Base-by-base conservation (phyloP, 306 rosid species). In the Vigna reflexopilosa region DNA sequence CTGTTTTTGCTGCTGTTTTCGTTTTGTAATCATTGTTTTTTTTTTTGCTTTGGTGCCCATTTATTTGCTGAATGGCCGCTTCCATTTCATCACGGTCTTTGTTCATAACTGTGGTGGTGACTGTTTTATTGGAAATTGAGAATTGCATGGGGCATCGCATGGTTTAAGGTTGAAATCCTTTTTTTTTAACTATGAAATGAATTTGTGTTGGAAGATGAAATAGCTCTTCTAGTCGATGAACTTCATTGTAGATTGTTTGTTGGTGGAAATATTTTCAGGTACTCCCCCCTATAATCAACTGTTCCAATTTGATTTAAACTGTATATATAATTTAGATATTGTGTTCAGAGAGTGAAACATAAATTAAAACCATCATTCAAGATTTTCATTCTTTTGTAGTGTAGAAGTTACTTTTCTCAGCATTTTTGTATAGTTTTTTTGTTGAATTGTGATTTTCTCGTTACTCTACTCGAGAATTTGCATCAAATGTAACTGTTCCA, bases 141-240 rank as follows among this genome's bases (percentile, higher is more conserved):
- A 57, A 50, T 73, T 78, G 80, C 80, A 20, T 78, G 77, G 40
- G 9, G 2, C 73, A 14, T 78, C 82, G 57, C 67, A 67, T 83
- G 70, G 17, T 34, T 73, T 49, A 57, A n/a, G 58, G 52, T 38
- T 48, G 67, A 68, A 58, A 49, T 47, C 12, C 9, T 7, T 32
- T 34, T 22, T 22, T 59, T 42, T 57, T 15, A 1, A 14, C 2
- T 14, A 34, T 14, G 68, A 34, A 62, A 63, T 63, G 32, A 40
- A 78, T 14, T 48, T 71, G 13, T 22, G 30, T n/a, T 47, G 62
- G 30, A 57, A 17, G 19, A 54, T 54, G 59, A 57, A 67, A 67
- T 34, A 34, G 22, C 56, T 65, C 54, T 70, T 5, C 45, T 8
- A 50, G 9, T 28, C 30, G 47, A 6, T 80, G 62, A 67, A 32